Percentiles rank a stretch among this genome's conserved stretches.
Evolutionary conservation across 2,329 filamentous ascomycete genomes (phyloP).

Genomic region (Penicillium sp.): DNA sequence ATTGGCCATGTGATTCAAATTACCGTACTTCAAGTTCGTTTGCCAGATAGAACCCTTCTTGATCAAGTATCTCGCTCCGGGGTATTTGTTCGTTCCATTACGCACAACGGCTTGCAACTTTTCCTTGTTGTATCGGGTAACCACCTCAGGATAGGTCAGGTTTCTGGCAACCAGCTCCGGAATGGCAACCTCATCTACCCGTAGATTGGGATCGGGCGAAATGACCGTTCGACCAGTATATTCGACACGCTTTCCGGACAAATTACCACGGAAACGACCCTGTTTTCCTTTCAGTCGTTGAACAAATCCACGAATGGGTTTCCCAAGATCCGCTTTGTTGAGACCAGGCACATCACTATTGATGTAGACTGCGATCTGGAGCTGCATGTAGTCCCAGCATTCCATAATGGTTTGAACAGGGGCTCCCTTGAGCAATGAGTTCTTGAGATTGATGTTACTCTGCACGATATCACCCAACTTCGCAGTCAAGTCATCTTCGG

Average conservation of each 20-base stretch:
- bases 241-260: constrained; percentile 97
- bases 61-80: constrained; percentile 80
- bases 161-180: constrained; percentile 92
- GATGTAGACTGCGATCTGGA: constrained; percentile 96
- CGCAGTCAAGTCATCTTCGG: constrained; percentile 93
- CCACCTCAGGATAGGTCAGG: constrained; percentile 90
- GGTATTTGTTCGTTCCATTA: constrained; percentile 77
- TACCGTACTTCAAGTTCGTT: constrained; percentile 73
- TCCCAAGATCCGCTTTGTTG: constrained; percentile 83
- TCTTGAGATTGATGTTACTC: constrained; percentile 82
- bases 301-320: constrained; percentile 88
- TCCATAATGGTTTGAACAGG: constrained; percentile 91
- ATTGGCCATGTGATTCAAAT: constrained; percentile 69
- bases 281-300: constrained; percentile 97
- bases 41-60: constrained; percentile 72
- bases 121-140: constrained; percentile 79
- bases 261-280: constrained; percentile 91
- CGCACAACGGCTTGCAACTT: constrained; percentile 74
- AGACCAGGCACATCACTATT: constrained; percentile 94
- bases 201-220: constrained; percentile 91
- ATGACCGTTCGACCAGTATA: constrained; percentile 98
- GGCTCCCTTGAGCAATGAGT: constrained; percentile 78
- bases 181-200: constrained; percentile 90
- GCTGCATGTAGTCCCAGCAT: constrained; percentile 95
- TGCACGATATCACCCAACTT: constrained; percentile 97